Evolutionary conservation across 768 basidiomycete genomes (phyloP).

Genomic region (Lactifluus volemus): DNA sequence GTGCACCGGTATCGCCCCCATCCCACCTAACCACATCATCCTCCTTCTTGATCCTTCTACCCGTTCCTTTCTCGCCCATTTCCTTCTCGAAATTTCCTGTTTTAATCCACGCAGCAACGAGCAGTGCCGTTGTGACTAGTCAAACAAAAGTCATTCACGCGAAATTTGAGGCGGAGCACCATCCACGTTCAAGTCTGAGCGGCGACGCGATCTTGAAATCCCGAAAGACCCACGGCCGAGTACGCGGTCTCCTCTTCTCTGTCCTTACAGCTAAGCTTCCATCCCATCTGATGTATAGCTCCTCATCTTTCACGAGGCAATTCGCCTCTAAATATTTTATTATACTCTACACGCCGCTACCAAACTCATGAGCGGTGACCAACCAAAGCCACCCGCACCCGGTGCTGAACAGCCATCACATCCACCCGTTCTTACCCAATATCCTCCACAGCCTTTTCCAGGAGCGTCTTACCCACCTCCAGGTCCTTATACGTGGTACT

Average conservation of each 20-base stretch:
- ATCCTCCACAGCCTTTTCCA: constrained; percentile 15
- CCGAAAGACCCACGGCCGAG: constrained; percentile 18
- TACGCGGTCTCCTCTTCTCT: constrained; percentile 7
- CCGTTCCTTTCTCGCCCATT: not conserved
- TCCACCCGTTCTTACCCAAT: constrained; percentile 13
- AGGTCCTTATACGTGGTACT: constrained; percentile 18
- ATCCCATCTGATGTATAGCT: not conserved
- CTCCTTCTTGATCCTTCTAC: not conserved
- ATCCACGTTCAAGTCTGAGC: constrained; percentile 17
- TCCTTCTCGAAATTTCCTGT: not conserved
- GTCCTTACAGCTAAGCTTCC: not conserved
- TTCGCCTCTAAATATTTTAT: not conserved
- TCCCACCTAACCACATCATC: constrained; percentile 20
- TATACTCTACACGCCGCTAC: not conserved
- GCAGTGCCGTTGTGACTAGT: not conserved
- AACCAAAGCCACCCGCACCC: constrained; percentile 10
- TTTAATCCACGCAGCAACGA: not conserved
- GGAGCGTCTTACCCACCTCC: constrained; percentile 15
- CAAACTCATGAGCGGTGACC: constrained; percentile 17
- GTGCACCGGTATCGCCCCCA: constrained; percentile 15
- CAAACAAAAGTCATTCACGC: not conserved
- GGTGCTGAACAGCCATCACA: constrained; percentile 7
- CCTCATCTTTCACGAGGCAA: not conserved
- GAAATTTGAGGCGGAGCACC: constrained; percentile 20
- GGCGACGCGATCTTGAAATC: constrained; percentile 23